These are phyloP conservation scores for Salix udensis DNA, from an alignment of 345 rosid species.

Conservation along the genomic window DNA sequence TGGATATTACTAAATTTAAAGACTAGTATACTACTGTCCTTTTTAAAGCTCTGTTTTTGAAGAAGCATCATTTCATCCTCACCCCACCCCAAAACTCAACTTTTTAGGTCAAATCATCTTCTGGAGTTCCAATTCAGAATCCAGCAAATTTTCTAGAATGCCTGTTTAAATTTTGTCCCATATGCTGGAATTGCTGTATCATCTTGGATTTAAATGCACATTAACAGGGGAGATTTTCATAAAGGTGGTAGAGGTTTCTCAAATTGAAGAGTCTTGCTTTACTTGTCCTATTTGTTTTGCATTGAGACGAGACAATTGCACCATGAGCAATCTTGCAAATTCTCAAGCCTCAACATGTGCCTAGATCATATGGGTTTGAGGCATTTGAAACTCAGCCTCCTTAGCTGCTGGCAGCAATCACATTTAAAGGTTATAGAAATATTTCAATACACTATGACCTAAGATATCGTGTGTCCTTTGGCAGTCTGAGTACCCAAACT, in stretches of 20 bases:
- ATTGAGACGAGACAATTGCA: background rate
- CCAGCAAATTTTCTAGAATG: background rate
- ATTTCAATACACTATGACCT: conserved; percentile 13
- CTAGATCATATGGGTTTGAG: background rate
- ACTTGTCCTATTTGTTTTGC: background rate
- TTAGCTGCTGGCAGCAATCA: background rate
- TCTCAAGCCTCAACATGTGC: background rate
- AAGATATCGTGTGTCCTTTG: conserved; percentile 24
- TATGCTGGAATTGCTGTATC: background rate
- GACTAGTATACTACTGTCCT: background rate
- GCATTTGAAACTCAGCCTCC: background rate
- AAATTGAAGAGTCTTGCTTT: background rate
- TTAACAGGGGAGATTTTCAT: background rate
- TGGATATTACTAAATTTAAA: background rate
- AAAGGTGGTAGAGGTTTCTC: background rate
- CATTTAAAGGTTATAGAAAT: background rate
- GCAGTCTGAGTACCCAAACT: conserved; percentile 79
- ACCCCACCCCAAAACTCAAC: background rate
- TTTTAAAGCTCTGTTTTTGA: background rate
- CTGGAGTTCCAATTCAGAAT: background rate
- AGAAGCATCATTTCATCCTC: background rate
- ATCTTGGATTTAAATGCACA: background rate
- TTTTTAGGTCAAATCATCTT: background rate
- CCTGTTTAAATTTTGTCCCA: background rate
- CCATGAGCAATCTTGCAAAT: background rate